Base-by-base conservation (phyloP, 495 filamentous ascomycete genomes). In the Letharia columbiana region DNA sequence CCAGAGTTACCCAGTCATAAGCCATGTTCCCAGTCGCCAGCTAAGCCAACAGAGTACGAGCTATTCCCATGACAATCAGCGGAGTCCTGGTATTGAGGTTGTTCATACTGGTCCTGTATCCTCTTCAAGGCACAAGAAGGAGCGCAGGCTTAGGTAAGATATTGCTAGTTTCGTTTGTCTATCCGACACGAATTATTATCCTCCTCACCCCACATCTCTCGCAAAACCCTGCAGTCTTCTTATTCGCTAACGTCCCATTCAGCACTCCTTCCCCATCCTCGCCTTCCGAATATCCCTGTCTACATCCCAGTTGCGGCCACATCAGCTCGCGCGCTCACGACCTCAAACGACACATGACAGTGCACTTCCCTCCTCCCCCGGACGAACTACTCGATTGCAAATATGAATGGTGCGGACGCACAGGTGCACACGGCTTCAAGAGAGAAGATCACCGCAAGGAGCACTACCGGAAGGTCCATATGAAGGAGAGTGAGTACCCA, bases 401-500 rank as follows among this genome's bases (percentile, higher is more conserved):
- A 0, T 83, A 90, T 66, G 70, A 76, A n/a, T 84, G 87, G 73
- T 96, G 92, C 79, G 90, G 91, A 71, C 87, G 91, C 18, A 87
- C 88, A 73, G 82, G 81, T 1, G 86, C 83, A 71, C 84, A 88
- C 68, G 91, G 90, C 3, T 97, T 96, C 73, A 88, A 89, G 20
- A 85, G 92, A 2, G 85, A 87, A 63, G 92, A 96, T 75, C 96
- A 97, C 68, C 81, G 95, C 4, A 87, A 89, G 68, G 92, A 97
- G 76, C 92, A 97, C 73, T 75, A 92, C 31, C 85, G 91, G 37
- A 86, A 90, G 6, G 91, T 91, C 13, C 92, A 95, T 75, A 78
- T 82, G 50, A 71, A 80, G 49, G 75, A 78, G 17, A 37, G 2
- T 57, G 54, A 57, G 54, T 57, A 57, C 33, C 54, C 54, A 7